Evolutionary conservation across 768 basidiomycete genomes (phyloP).

Genomic region (Leccinum rimulosum): DNA sequence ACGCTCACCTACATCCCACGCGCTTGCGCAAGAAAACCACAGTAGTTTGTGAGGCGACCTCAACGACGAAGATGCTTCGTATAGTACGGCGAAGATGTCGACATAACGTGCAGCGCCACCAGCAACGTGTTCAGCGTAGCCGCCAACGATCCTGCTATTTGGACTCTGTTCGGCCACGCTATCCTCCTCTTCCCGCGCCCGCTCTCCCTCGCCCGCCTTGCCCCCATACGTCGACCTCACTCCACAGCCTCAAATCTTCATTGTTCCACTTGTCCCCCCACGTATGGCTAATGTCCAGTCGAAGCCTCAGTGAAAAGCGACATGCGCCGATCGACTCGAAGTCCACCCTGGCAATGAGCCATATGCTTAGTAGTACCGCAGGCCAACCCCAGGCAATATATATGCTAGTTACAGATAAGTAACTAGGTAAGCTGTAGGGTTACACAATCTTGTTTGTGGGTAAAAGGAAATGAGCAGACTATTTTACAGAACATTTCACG

Average conservation of each 20-base stretch:
- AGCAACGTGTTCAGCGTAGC: conserved; percentile 19
- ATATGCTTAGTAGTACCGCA: no score
- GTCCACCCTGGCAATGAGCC: no score
- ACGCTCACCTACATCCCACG: conserved; percentile 69
- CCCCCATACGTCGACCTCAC: conserved; percentile 57
- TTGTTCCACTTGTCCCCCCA: conserved; percentile 97
- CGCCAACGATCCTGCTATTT: conserved; percentile 1
- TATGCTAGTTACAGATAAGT: no score
- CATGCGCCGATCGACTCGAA: no score
- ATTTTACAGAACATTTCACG: no score
- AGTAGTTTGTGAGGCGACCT: conserved; percentile 24
- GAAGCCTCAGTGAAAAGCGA: no score
- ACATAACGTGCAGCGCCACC: conserved; percentile 18
- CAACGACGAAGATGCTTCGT: neutral
- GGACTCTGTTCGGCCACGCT: no score
- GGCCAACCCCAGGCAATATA: no score
- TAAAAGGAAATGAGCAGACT: no score
- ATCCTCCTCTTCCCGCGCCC: neutral
- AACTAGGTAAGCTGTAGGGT: no score
- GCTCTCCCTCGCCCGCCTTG: neutral
- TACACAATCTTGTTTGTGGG: no score
- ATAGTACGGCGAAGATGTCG: conserved; percentile 4
- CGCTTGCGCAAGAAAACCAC: conserved; percentile 74
- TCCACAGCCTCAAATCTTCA: conserved; percentile 93
- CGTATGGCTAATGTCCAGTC: conserved; percentile 63